Conservation (phyloP, 163 green algal species). For the Scenedesmus sp. region DNA sequence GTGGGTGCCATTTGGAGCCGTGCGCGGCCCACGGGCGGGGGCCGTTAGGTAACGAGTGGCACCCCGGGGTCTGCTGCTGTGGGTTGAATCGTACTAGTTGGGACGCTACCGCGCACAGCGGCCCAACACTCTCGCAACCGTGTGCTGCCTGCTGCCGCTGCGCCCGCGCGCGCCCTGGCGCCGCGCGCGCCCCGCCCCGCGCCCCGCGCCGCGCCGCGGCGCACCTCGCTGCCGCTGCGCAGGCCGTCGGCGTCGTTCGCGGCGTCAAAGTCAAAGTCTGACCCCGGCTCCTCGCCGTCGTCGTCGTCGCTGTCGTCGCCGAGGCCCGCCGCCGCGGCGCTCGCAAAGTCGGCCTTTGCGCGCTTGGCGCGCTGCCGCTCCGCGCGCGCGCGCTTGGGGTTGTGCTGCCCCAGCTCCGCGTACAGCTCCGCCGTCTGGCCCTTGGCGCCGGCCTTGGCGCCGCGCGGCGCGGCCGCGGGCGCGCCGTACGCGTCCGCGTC, state of each 20-base stretch:
- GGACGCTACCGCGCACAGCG: slow-evolving; percentile 31
- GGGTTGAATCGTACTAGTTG: slow-evolving; percentile 42
- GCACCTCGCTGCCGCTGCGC: neutral
- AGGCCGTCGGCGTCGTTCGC: slow-evolving; percentile 39
- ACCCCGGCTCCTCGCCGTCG: neutral
- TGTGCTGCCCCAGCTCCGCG: slow-evolving; percentile 79
- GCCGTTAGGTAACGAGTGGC: slow-evolving; percentile 38
- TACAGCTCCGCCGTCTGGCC: slow-evolving; percentile 77
- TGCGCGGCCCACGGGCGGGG: slow-evolving; percentile 12
- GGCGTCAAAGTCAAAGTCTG: slow-evolving; percentile 63
- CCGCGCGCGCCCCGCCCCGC: neutral
- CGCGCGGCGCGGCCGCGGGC: slow-evolving; percentile 24
- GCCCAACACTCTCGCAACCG: slow-evolving; percentile 44
- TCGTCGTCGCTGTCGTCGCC: slow-evolving; percentile 24
- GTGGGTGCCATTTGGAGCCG: slow-evolving; percentile 38
- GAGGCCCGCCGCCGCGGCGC: slow-evolving; percentile 20
- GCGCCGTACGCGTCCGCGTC: slow-evolving; percentile 18
- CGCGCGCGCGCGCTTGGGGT: slow-evolving; percentile 75
- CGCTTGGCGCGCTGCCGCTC: slow-evolving; percentile 64
- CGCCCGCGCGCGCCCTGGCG: neutral
- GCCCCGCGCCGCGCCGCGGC: neutral
- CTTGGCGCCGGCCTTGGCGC: neutral
- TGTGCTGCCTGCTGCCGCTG: neutral
- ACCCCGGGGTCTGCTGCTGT: neutral
- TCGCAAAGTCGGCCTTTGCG: slow-evolving; percentile 16